Base-by-base conservation (phyloP, 139 green algal genomes). In the Ettlia oleoabundans region DNA sequence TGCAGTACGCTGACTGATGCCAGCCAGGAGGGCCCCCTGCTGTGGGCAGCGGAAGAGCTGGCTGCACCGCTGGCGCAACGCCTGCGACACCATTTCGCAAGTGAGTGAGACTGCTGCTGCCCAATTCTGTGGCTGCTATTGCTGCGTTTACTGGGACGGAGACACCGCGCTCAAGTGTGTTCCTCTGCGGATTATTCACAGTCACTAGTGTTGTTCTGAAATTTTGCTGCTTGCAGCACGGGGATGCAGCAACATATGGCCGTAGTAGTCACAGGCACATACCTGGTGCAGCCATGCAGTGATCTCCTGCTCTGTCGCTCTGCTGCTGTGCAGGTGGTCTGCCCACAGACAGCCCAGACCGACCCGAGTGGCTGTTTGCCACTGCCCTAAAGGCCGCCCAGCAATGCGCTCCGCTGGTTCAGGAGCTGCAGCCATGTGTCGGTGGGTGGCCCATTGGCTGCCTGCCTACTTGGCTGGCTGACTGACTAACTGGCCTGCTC, bases 331-430 rank as follows among this genome's bases (percentile, higher is more conserved):
- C 80, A 75, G 72, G 55, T 33, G 78, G 73, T 13, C 76, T 84
- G 66, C 75, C 81, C 74, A 86, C 81, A 19, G 88, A 90, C 70
- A 67, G 79, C 7, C n/a, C 73, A 1, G 87, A 92, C 65, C 65
- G 64, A 7, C 89, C 89, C 0, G 85, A 92, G 62, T 90, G 85
- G 89, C 77, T 92, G 42, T 90, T 92, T 78, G 71, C 71, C 38
- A 82, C 83, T 18, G 82, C 66, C 4, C 80, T 84, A 30, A 63
- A 65, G 24, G 53, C 74, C 42, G 76, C 70, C 26, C 53, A 65
- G 35, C 37, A 77, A 24, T 72, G 81, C 40, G 69, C 42, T 13
- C 83, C 83, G 4, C 33, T 55, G 38, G 66, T 82, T 13, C 64
- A 75, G 33, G 69, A 70, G 26, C 82, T 92, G 41, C 86, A 92